Evolutionary conservation across 768 basidiomycete species (phyloP).

Genomic region (Tylopilus sp.): DNA sequence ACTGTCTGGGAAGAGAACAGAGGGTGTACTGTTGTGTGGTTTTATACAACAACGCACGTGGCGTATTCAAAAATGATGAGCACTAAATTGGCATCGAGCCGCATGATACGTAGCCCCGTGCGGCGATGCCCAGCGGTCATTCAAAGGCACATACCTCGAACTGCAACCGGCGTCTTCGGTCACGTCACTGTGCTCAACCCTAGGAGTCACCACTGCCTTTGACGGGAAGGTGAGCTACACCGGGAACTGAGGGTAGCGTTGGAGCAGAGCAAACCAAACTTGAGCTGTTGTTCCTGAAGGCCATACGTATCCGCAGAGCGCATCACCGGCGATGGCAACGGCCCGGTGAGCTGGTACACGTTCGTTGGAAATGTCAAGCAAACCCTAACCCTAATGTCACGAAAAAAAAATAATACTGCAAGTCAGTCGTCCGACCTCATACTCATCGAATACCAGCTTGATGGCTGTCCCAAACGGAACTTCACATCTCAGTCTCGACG

Average conservation of each 20-base stretch:
- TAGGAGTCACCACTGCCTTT: background rate
- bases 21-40: background rate
- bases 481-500: constrained; percentile 39
- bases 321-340: background rate
- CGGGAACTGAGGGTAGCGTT: background rate
- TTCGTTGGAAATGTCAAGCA: background rate
- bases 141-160: constrained; percentile 7
- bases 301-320: background rate
- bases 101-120: background rate
- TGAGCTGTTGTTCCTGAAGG: background rate
- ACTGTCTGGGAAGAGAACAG: background rate
- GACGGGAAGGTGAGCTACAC: background rate
- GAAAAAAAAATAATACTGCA: background rate
- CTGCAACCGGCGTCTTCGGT: background rate
- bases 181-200: constrained; percentile 1
- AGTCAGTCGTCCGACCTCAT: background rate
- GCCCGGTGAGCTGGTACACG: background rate
- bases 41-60: constrained; percentile 31
- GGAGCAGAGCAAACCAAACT: constrained; percentile 10
- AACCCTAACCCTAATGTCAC: background rate
- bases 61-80: background rate
- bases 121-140: constrained; percentile 1
- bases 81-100: background rate
- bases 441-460: constrained; percentile 25
- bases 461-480: constrained; percentile 43